phyloP scores from a whole-genome alignment of 1,139 yeast genomes.

The Torulaspora pretoriensis region DNA sequence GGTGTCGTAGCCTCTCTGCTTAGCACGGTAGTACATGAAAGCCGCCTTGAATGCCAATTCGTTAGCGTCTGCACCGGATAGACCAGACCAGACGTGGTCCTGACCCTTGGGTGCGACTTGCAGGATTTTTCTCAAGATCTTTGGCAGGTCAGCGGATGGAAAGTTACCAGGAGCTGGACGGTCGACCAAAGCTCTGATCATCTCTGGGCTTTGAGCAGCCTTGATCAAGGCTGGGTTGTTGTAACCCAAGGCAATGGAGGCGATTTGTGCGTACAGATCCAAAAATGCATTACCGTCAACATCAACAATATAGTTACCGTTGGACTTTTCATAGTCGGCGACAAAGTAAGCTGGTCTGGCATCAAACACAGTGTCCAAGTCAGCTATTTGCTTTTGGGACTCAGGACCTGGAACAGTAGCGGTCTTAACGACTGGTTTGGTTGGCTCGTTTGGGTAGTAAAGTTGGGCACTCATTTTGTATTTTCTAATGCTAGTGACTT shows the following conservation, averaged over 20 bases:
- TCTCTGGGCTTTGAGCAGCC: slow-evolving; percentile 59
- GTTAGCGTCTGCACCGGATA: slow-evolving; percentile 72
- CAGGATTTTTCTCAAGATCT: slow-evolving; percentile 52
- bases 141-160: slow-evolving; percentile 53
- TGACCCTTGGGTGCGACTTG: slow-evolving; percentile 70
- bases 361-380: slow-evolving; percentile 56
- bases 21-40: slow-evolving; percentile 64
- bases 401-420: slow-evolving; percentile 59
- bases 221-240: slow-evolving; percentile 65
- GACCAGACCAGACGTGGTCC: slow-evolving; percentile 62
- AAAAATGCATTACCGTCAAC: slow-evolving; percentile 63
- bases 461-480: slow-evolving; percentile 42
- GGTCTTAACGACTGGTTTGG: slow-evolving; percentile 46
- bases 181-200: slow-evolving; percentile 63
- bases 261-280: slow-evolving; percentile 69
- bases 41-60: slow-evolving; percentile 78
- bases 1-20: slow-evolving; percentile 48
- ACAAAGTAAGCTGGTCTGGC: slow-evolving; percentile 66
- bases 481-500: neutral
- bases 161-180: slow-evolving; percentile 76
- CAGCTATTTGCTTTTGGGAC: slow-evolving; percentile 44
- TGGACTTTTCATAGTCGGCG: slow-evolving; percentile 59
- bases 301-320: slow-evolving; percentile 69
- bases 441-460: slow-evolving; percentile 59
- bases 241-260: slow-evolving; percentile 72